Base-by-base conservation (phyloP, 768 basidiomycete genomes). In the Myochromella boudieri region DNA sequence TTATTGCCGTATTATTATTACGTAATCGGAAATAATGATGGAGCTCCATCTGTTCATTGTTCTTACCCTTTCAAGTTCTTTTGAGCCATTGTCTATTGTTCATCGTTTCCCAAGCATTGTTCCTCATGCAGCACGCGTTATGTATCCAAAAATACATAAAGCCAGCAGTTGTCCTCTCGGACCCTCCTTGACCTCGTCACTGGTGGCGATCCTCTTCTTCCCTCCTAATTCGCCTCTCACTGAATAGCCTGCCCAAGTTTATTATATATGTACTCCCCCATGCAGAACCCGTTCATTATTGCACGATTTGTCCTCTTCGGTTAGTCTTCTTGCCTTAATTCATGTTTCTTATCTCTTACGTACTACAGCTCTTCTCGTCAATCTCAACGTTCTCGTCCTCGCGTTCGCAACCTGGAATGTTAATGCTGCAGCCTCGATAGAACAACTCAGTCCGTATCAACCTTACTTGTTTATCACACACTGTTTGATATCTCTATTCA, bases 351-450 rank as follows among this genome's bases (percentile, higher is more conserved):
- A 44, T 25, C 15, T 37, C 22, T 15, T 11, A 28, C 11, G 27
- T 34, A 1, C 1, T 34, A 6, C 55, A 78, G 77, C 70, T 48
- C 68, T 83, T 34, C 66, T 83, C 29, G 54, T 68, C 8, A 78
- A 75, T 53, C 62, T 83, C 33, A 80, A 74, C 54, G 48, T 80
- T 36, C 68, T 86, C 38, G 60, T 73, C 6, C 57, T 84, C 32
- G 70, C 75, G 18, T 82, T 84, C 52, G 73, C 82, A 6, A 69
- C 74, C 29, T 85, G 82, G 83, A 80, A 80, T 56, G 61, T 82
- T 17, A 63, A 65, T 40, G 65, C 69, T 12, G 67, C 69, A 15
- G 62, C 55, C 42, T 61, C 64, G 8, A 58, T 60, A 9, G 68
- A 66, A 3, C 41, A 65, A 46, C 57, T 68, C 49, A 67, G 80